These are phyloP conservation scores for Corylus americana DNA, from an alignment of 306 rosid genomes.

Conservation along the genomic window DNA sequence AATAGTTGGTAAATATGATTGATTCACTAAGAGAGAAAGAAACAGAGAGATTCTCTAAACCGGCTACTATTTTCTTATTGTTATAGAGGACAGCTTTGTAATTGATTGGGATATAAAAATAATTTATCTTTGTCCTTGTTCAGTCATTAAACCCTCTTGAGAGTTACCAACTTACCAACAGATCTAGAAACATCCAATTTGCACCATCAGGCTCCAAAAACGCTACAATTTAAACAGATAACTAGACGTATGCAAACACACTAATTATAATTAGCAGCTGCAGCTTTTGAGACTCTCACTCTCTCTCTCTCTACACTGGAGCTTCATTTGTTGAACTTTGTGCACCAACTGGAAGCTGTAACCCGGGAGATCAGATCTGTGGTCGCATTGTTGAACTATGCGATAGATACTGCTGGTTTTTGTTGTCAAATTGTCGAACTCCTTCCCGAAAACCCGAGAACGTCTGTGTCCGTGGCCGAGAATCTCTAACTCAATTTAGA, in stretches of 20 bases:
- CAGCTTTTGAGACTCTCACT: neutral
- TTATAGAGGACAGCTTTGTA: neutral
- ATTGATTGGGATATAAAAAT: neutral
- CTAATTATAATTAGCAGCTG: neutral
- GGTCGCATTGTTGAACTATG: conserved; percentile 32
- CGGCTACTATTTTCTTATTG: neutral
- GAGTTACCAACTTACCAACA: neutral
- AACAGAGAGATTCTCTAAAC: neutral
- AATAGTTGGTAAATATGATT: neutral
- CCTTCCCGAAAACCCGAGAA: conserved; percentile 61
- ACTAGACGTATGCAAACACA: neutral
- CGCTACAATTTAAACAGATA: neutral
- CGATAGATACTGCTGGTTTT: conserved; percentile 8
- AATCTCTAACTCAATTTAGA: too few species aligned
- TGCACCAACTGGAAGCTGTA: neutral
- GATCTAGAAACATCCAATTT: neutral
- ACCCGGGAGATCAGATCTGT: conserved; percentile 52
- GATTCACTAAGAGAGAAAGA: neutral
- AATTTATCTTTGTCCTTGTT: neutral
- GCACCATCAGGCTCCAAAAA: neutral
- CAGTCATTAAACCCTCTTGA: neutral
- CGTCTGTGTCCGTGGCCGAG: conserved; percentile 85
- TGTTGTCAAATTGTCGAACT: conserved; percentile 46
- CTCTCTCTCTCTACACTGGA: neutral
- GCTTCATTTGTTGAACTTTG: conserved; percentile 11